Evolutionary conservation across 1,139 yeast species (phyloP), one percentile per base, ranked within the genome.

Genomic region (Scheffersomyces insectosa): DNA sequence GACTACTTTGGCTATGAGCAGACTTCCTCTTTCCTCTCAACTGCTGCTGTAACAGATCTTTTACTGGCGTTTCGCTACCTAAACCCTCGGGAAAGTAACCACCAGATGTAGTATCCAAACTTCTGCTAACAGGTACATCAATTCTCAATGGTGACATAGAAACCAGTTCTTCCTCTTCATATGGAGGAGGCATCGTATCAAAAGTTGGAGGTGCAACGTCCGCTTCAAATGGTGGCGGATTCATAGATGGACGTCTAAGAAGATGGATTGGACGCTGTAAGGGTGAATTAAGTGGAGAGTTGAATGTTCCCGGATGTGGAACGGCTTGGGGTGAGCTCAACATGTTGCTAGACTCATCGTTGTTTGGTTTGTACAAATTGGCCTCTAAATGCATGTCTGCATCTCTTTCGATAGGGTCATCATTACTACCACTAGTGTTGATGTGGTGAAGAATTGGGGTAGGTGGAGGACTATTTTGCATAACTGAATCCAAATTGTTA

Each of bases 331-430:
- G 84, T 0, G 88, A 79, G 39, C 75, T 68, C 37, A 84, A 62
- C 4, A 49, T 44, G 14, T 32, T 33, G 20, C 35, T 33, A 10
- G 28, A 28, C 5, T 57, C 62, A 27, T 54, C 55, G 37, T 70
- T 77, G 7, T 56, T 73, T 0, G 93, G 93, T 52, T 77, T 75
- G 57, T 82, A 85, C 13, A 85, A 57, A 53, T 86, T 85, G 1
- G 90, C 72, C 20, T 75, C 77, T 25, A 81, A 56, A 56, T 79
- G 82, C 63, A 77, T 71, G 41, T 70, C 66, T 2, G 57, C 54
- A 38, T 71, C 77, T 40, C 72, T 50, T 48, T 72, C 71, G 10
- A 72, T 68, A 5, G 78, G 72, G 32, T 68, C 73, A 36, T 68
- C 73, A 38, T 65, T 61, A 43, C 60, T 62, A 5, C 41, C 37